These are phyloP conservation scores for Penicillium sclerotigenum DNA, from an alignment of 2,329 filamentous ascomycete species.

Conservation along the genomic window DNA sequence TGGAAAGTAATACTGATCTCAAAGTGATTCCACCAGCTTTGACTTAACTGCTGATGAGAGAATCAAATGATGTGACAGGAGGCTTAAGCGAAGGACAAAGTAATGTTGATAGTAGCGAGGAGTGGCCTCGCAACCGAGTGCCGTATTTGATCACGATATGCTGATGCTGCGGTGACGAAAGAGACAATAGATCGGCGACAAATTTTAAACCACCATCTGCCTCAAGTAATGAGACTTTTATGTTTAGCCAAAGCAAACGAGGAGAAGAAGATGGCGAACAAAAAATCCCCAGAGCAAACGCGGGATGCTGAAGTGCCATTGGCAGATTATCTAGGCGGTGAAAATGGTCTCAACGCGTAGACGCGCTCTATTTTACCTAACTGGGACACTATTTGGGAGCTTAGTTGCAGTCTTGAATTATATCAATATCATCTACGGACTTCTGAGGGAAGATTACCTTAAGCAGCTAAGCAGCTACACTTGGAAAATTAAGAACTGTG, in stretches of 20 bases:
- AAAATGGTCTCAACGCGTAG: slow-evolving; percentile 15
- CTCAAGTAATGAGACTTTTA: background rate
- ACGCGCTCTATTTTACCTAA: slow-evolving; percentile 25
- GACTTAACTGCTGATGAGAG: background rate
- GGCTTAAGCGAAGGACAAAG: background rate
- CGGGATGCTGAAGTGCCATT: slow-evolving; percentile 12
- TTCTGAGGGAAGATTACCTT: too few relatives aligned
- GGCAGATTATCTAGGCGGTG: slow-evolving; percentile 17
- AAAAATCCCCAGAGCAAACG: slow-evolving; percentile 16
- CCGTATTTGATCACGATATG: background rate
- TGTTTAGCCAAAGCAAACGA: background rate
- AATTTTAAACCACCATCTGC: background rate
- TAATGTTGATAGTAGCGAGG: background rate
- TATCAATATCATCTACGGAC: too few relatives aligned
- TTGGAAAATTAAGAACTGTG: background rate
- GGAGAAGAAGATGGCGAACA: background rate
- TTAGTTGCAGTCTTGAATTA: too few relatives aligned
- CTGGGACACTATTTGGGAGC: slow-evolving; percentile 6
- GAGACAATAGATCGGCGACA: background rate
- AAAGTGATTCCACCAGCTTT: background rate
- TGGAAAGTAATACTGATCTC: background rate
- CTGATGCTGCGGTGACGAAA: background rate
- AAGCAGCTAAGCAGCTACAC: background rate
- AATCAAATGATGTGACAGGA: background rate
- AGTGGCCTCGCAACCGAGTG: background rate